Base-by-base conservation (phyloP, 306 rosid genomes). In the Cucurbita maxima region DNA sequence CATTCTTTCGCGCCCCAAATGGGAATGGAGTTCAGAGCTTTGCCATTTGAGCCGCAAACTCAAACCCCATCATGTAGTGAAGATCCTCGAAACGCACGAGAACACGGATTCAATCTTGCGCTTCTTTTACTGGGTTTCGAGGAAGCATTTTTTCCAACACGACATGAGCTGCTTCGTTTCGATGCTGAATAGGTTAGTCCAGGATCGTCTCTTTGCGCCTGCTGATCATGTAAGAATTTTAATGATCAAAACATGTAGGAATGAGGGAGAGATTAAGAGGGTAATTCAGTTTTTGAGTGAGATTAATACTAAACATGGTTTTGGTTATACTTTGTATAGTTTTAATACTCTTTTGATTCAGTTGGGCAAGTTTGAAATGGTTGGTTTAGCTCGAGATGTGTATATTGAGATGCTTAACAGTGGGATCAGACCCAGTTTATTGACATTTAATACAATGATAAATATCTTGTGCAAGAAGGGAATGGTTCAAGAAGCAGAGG, bases 391-490 rank as follows among this genome's bases (percentile, higher is more conserved):
- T 36, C 78, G 58, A 34, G 76, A 53, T 80, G 63, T 75, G 58
- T 83, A 66, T 75, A 66, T 56, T 20, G 68, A 78, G 80, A 78
- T 80, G 41, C 20, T 72, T 40, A 77, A 44, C 62, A 75, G 84
- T 53, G 80, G 72, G 72, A 60, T 83, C 78, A 66, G 36, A 41
- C 87, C 84, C 2, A 81, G 77, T 59, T 73, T 83, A 75, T 18
- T 83, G 51, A 81, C 87, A 67, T 78, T 81, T 50, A 81, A 81
- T 78, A 78, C 79, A 18, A 72, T 73, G 75, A 76, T 83, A 47
- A 83, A 78, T 76, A 78, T 81, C 36, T 73, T 83, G 68, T 81
- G 84, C 73, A 76, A 78, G 81, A 78, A 81, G 70, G 87, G 84
- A 20, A 76, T 6, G 40, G 60, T 81, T 57, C 58, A 73, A 67